These are phyloP conservation scores for Tolypocladium pustulatum DNA, from an alignment of 2,329 filamentous ascomycete genomes.

Conservation along the genomic window DNA sequence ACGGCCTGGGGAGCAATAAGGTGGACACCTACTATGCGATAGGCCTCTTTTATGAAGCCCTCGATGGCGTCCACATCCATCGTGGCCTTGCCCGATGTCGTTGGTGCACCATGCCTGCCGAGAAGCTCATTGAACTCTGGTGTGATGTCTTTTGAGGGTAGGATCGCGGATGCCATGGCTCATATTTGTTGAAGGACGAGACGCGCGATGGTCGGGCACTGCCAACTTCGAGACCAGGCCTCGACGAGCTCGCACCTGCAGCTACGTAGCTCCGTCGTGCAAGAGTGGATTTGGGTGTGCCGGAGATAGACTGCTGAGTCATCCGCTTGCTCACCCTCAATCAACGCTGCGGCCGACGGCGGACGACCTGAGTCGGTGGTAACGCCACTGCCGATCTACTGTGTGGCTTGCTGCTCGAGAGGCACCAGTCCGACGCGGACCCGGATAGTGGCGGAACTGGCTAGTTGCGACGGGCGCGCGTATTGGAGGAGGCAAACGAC, in stretches of 20 bases:
- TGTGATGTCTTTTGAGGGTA: constrained; percentile 50
- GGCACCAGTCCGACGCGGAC: neutral
- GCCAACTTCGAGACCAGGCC: neutral
- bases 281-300: neutral
- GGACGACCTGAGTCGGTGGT: neutral
- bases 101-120: constrained; percentile 43
- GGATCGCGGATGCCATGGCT: constrained; percentile 1
- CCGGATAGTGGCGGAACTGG: neutral
- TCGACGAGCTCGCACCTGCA: neutral
- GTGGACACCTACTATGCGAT: constrained; percentile 62
- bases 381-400: neutral
- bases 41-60: constrained; percentile 87
- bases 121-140: constrained; percentile 59
- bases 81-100: constrained; percentile 31
- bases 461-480: neutral
- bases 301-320: constrained; percentile 1
- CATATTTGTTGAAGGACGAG: neutral
- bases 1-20: neutral
- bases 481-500: neutral
- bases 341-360: neutral
- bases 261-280: neutral
- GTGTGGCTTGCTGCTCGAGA: neutral
- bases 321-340: neutral
- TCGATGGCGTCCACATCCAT: constrained; percentile 46
- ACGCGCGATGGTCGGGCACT: neutral